Conservation (phyloP, 495 filamentous ascomycete species). For the Parathielavia appendiculata region DNA sequence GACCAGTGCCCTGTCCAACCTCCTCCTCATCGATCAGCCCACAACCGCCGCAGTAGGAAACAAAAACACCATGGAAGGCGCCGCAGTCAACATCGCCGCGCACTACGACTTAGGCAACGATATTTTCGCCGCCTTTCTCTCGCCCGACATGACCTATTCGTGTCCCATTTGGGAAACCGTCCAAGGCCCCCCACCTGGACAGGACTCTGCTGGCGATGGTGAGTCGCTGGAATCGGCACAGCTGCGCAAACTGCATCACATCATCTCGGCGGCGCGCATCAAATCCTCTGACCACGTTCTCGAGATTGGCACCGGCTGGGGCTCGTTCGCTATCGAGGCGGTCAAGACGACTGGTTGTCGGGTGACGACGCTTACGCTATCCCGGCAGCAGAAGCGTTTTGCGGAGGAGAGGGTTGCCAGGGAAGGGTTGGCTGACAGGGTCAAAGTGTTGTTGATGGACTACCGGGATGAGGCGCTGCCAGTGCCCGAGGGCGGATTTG, state of each 20-base stretch:
- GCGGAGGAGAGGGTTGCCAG: slow-evolving; percentile 53
- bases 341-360: slow-evolving; percentile 55
- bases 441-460: slow-evolving; percentile 56
- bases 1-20: not conserved
- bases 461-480: slow-evolving; percentile 49
- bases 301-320: slow-evolving; percentile 69
- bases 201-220: slow-evolving; percentile 18
- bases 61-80: slow-evolving; percentile 61
- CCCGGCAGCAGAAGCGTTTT: slow-evolving; percentile 55
- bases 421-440: slow-evolving; percentile 47
- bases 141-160: slow-evolving; percentile 70
- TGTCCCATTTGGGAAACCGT: slow-evolving; percentile 59
- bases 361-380: slow-evolving; percentile 59
- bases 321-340: slow-evolving; percentile 59
- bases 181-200: not conserved
- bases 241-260: slow-evolving; percentile 55
- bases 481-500: slow-evolving; percentile 50
- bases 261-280: slow-evolving; percentile 56
- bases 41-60: slow-evolving; percentile 7
- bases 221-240: slow-evolving; percentile 62
- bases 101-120: slow-evolving; percentile 74
- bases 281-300: slow-evolving; percentile 59
- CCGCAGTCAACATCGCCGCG: slow-evolving; percentile 59
- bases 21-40: not conserved
- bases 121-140: slow-evolving; percentile 68